Base-by-base conservation (phyloP, 257 asterid genomes). In the Solanum chmielewskii region DNA sequence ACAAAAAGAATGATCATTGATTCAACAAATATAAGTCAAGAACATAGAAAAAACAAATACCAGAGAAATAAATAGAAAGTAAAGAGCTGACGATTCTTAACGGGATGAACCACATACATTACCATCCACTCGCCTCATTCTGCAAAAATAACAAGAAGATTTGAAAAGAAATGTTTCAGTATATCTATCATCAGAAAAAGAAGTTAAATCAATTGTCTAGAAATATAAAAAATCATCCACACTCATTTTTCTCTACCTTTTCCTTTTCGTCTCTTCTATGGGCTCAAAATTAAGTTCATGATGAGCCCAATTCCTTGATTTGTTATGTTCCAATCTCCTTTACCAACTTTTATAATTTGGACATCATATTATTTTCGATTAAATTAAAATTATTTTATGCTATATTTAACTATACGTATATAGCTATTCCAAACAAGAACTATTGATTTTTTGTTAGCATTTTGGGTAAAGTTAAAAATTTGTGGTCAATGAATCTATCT, bases 51-150 rank as follows among this genome's bases (percentile, higher is more conserved):
- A 52, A 69, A 88, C n/a, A 33, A 69, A 88, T 21, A 21, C 9
- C 44, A 88, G 18, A 59, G 68, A 86, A 64, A 64, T 18, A 81
- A 27, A 83, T 62, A 35, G 29, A 80, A 81, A 29, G 18, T 23
- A 39, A 90, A 56, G 86, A 88, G 90, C 96, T 93, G 93, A 97
- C 99, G 95, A 89, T 91, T 95, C 97, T 83, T 89, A 93, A 21
- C 94, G 95, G 84, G 94, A 91, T 85, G 96, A 90, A 70, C 86
- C 86, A 87, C 83, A 90, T 87, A 87, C 93, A 86, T 94, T 98
- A 42, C 93, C 98, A 87, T 96, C 85, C 71, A 91, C 84, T 84
- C 97, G 96, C 94, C 92, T 94, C 99, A 97, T 97, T 88, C 88
- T 94, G 62, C 89, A 89, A 88, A 93, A 41, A 85, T 16, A 89